Evolutionary conservation across 768 basidiomycete genomes (phyloP).

Genomic region (Auriscalpium vulgare): DNA sequence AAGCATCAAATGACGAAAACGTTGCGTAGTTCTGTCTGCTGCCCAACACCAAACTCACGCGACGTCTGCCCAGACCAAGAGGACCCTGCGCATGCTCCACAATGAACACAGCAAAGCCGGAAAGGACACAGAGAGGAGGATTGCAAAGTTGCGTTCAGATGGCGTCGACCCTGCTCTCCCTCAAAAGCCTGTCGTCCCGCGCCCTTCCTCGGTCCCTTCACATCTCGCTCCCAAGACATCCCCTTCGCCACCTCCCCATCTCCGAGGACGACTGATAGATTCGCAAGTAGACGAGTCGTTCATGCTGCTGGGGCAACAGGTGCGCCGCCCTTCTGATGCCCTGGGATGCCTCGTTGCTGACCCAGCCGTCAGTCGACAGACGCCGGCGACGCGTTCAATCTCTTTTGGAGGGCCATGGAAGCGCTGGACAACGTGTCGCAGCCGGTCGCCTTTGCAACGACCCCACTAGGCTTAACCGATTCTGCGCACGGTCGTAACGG

Average conservation of each 20-base stretch:
- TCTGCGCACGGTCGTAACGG: constrained; percentile 34
- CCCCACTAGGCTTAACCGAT: constrained; percentile 51
- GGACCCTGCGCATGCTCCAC: constrained; percentile 67
- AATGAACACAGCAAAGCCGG: constrained; percentile 65
- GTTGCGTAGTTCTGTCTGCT: constrained; percentile 28
- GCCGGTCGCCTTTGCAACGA: constrained; percentile 74
- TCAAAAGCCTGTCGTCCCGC: constrained; percentile 39
- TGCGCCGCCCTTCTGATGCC: constrained; percentile 27
- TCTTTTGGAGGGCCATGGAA: constrained; percentile 85
- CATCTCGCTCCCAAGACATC: constrained; percentile 23
- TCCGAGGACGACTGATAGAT: constrained; percentile 38
- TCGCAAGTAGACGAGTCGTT: constrained; percentile 76
- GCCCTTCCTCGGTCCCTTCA: constrained; percentile 18
- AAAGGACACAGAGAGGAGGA: constrained; percentile 64
- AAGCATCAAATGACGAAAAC: constrained; percentile 66
- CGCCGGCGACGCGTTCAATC: constrained; percentile 79
- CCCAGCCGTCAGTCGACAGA: constrained; percentile 29
- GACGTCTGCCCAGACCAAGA: constrained; percentile 48
- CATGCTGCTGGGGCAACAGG: constrained; percentile 78
- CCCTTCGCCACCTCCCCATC: constrained; percentile 37
- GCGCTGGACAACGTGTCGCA: constrained; percentile 84
- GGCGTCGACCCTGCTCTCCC: constrained; percentile 71
- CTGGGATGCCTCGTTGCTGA: neutral
- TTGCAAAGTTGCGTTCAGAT: constrained; percentile 65
- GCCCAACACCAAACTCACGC: constrained; percentile 2